phyloP scores from a whole-genome alignment of 345 rosid species.

The Ailanthus altissimus region DNA sequence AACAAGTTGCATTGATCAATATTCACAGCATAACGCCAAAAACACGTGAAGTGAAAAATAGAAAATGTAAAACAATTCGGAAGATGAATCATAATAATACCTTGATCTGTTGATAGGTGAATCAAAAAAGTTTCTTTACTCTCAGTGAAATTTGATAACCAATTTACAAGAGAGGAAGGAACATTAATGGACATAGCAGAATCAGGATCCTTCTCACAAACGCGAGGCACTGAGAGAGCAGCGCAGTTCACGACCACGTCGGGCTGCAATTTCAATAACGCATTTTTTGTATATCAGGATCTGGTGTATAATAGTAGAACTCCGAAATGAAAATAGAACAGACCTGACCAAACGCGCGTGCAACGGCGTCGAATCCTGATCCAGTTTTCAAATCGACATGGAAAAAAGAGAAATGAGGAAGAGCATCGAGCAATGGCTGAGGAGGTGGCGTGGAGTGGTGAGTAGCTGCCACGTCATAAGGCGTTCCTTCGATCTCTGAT shows the following conservation, averaged over 20 bases:
- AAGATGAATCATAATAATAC: conserved; percentile 25
- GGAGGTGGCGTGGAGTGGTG: conserved; percentile 59
- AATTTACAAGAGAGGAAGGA: conserved; percentile 67
- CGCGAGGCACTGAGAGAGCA: conserved; percentile 83
- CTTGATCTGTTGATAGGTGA: conserved; percentile 94
- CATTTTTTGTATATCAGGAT: not conserved
- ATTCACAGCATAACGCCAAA: not conserved
- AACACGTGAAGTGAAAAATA: too few species aligned
- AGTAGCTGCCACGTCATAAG: conserved; percentile 61
- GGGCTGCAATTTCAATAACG: conserved; percentile 50
- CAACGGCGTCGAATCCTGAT: conserved; percentile 51
- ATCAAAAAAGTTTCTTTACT: conserved; percentile 49
- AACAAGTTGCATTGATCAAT: not conserved
- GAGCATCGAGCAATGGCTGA: conserved; percentile 46
- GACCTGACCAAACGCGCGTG: conserved; percentile 67
- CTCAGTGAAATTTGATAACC: conserved; percentile 53
- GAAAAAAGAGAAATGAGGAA: conserved; percentile 55
- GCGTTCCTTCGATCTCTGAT: conserved; percentile 33
- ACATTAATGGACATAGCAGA: conserved; percentile 72
- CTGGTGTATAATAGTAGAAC: not conserved
- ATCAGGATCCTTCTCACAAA: conserved; percentile 73
- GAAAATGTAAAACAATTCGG: too few species aligned
- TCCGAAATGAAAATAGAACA: not conserved
- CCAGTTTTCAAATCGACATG: conserved; percentile 69
- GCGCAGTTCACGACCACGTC: conserved; percentile 86